Evolutionary conservation across 1,284 basidiomycete species (phyloP).

Genomic region (Psilocybe mexicana): DNA sequence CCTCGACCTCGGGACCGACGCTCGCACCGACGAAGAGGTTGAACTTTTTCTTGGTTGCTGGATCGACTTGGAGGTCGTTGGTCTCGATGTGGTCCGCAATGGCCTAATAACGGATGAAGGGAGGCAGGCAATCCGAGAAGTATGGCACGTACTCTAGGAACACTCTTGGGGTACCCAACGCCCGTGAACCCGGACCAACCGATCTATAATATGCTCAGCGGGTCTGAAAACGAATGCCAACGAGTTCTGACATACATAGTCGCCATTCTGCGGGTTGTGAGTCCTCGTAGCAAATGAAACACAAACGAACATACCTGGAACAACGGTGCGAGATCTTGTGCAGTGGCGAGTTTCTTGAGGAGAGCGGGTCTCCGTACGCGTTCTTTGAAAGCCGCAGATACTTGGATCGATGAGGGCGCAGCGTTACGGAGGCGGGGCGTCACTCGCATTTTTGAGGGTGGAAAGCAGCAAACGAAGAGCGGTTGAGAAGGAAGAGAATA

Average conservation of each 20-base stretch:
- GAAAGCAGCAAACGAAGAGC: no score
- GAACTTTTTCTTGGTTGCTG: constrained; percentile 48
- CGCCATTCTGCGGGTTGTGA: constrained; percentile 36
- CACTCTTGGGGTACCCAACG: constrained; percentile 51
- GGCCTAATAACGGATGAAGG: constrained; percentile 31
- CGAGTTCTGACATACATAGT: constrained; percentile 47
- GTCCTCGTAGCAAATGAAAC: neutral
- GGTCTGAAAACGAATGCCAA: no score
- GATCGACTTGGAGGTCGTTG: constrained; percentile 43
- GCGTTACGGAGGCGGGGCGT: constrained; percentile 13
- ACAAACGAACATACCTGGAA: constrained; percentile 38
- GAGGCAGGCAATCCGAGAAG: neutral
- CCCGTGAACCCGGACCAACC: constrained; percentile 55
- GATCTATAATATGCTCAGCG: constrained; percentile 30
- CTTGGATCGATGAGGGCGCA: constrained; percentile 4
- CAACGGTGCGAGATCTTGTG: constrained; percentile 41
- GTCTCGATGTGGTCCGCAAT: constrained; percentile 50
- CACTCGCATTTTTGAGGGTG: no score
- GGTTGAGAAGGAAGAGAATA: neutral
- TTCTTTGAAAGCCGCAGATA: constrained; percentile 36
- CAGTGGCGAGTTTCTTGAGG: constrained; percentile 37
- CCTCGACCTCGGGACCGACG: constrained; percentile 48
- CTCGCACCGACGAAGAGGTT: constrained; percentile 53
- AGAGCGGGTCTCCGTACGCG: constrained; percentile 41
- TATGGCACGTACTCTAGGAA: constrained; percentile 37